Percentiles rank a stretch among this genome's conserved stretches.
Conservation (phyloP, 352 stramenopile species). For the Thalassiosira delicatula region DNA sequence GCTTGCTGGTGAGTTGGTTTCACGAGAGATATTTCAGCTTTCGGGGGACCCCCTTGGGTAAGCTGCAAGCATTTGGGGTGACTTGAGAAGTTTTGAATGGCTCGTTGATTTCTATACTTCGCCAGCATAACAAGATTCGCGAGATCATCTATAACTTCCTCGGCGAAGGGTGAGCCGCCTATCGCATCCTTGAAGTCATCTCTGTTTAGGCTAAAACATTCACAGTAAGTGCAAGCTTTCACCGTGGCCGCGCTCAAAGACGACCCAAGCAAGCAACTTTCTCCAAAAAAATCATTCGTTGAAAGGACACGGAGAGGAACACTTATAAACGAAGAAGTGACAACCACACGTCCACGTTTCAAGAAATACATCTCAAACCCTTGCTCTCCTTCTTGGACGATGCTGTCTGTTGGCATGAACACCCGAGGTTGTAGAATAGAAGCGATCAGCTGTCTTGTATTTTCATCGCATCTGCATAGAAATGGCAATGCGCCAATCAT, state of each 20-base stretch:
- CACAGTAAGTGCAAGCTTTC: slow-evolving; percentile 61
- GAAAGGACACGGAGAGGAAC: slow-evolving; percentile 41
- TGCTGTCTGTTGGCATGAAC: slow-evolving; percentile 66
- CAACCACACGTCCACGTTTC: slow-evolving; percentile 49
- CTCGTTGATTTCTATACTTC: slow-evolving; percentile 34
- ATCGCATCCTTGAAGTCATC: slow-evolving; percentile 65
- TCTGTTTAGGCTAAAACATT: slow-evolving; percentile 64
- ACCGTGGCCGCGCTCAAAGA: slow-evolving; percentile 54
- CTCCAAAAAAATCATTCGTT: slow-evolving; percentile 70
- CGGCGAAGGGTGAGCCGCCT: slow-evolving; percentile 26
- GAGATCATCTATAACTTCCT: slow-evolving; percentile 45
- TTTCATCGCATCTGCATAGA: slow-evolving; percentile 65
- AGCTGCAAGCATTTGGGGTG: slow-evolving; percentile 59
- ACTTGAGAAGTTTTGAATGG: slow-evolving; percentile 44
- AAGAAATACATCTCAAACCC: slow-evolving; percentile 67
- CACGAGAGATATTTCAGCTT: no score
- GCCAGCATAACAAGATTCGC: slow-evolving; percentile 30
- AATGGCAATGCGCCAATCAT: slow-evolving; percentile 62
- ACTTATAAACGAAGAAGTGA: slow-evolving; percentile 29
- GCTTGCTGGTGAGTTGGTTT: no score
- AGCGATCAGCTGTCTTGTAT: slow-evolving; percentile 65
- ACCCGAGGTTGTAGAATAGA: slow-evolving; percentile 65
- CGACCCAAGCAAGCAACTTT: slow-evolving; percentile 62
- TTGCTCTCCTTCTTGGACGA: slow-evolving; percentile 61
- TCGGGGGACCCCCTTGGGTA: no score